Evolutionary conservation across 2,329 filamentous ascomycete genomes (phyloP), one percentile per base, ranked within the genome.

Genomic region (Phyllosticta ampelicida): DNA sequence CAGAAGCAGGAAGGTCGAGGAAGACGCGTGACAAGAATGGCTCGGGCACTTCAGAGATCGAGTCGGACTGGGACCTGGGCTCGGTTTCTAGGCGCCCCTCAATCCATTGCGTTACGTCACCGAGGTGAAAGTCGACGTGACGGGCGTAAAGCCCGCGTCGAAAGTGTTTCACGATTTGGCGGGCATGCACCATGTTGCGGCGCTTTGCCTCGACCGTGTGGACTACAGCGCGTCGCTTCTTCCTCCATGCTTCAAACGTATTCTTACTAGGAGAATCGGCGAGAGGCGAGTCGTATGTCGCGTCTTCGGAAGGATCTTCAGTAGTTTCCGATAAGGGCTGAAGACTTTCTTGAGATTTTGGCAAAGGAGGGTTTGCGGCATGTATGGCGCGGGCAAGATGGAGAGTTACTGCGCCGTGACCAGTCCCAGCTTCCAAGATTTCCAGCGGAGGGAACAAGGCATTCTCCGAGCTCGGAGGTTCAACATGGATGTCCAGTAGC

Each of bases 361-460:
- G 77, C 5, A 79, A 73, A 3, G 76, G 71, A 1, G 81, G 73
- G 65, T 91, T 91, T 18, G 83, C 86, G 51, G 82, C 87, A 67
- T 91, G 86, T 51, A 94, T 82, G 2, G 87, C 87, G 55, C 87
- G 81, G 28, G 87, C 84, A 20, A 94, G 77, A 66, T 91, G 82
- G 4, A 94, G 72, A 0, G 88, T 92, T 60, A 94, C 72, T 30
- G 86, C 85, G 60, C 89, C 89, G 76, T 91, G 87, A n/a, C 89
- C 89, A 3, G 89, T 94, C 16, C 89, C 89, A 52, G 88, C 88
- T 71, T 94, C 89, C 55, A 94, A 84, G 51, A 94, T 87, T 67
- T 92, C 86, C 11, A 91, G 70, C 0, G 78, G 80, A 9, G 75
- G 70, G 54, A 61, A 48, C 13, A 48, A 19, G 1, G 16, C 26